Evolutionary conservation across 2,329 filamentous ascomycete genomes (phyloP).

Genomic region (Grosmannia penicillata): DNA sequence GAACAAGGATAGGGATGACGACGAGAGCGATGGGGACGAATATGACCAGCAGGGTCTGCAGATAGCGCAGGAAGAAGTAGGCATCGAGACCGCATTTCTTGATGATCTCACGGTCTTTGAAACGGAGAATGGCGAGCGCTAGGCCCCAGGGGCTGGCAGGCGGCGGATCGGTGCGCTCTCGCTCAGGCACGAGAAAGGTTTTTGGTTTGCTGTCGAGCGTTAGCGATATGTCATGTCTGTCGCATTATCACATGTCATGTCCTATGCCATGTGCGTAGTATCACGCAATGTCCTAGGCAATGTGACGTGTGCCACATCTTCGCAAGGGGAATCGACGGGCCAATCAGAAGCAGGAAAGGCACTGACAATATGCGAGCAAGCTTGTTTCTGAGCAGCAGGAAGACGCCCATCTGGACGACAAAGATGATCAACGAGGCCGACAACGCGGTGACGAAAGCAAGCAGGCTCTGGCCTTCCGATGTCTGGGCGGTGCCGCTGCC

Average conservation of each 20-base stretch:
- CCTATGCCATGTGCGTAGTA: too few species aligned
- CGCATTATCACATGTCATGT: too few species aligned
- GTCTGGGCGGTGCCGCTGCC: slow-evolving; percentile 13
- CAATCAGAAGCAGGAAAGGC: background rate
- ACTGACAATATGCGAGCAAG: slow-evolving; percentile 69
- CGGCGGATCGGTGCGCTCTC: slow-evolving; percentile 66
- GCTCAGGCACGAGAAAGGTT: slow-evolving; percentile 74
- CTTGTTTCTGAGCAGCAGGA: slow-evolving; percentile 63
- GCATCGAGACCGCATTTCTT: slow-evolving; percentile 91
- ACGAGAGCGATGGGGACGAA: slow-evolving; percentile 70
- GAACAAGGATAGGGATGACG: slow-evolving; percentile 72
- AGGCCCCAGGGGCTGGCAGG: slow-evolving; percentile 40
- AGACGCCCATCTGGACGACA: slow-evolving; percentile 49
- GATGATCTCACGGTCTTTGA: slow-evolving; percentile 69
- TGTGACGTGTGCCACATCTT: too few species aligned
- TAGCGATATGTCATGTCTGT: too few species aligned
- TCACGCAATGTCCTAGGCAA: too few species aligned
- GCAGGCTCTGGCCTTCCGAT: slow-evolving; percentile 27
- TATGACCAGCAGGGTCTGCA: slow-evolving; percentile 65
- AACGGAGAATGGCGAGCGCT: slow-evolving; percentile 45
- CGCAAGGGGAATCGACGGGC: slow-evolving; percentile 3
- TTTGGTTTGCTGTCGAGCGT: slow-evolving; percentile 49
- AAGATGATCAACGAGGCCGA: slow-evolving; percentile 49
- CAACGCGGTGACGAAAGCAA: slow-evolving; percentile 51
- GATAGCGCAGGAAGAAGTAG: slow-evolving; percentile 92